A percentile compares a stretch with the other conserved stretches of the same genome.
Evolutionary conservation across 108 stramenopile species (phyloP).

Genomic region (Seminavis robusta): DNA sequence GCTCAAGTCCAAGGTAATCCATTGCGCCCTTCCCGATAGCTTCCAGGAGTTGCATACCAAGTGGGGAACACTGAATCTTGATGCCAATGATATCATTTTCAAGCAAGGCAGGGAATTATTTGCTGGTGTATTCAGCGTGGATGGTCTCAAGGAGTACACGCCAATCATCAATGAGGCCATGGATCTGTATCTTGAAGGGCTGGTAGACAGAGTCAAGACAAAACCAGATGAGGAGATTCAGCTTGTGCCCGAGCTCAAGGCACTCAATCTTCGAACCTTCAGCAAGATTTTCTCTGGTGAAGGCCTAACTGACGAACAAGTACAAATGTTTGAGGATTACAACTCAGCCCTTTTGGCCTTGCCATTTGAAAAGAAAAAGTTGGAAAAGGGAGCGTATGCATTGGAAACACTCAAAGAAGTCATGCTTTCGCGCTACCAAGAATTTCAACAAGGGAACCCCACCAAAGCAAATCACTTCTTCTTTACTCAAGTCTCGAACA

Average conservation of each 20-base stretch:
- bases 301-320: conserved; percentile 15
- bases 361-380: not conserved
- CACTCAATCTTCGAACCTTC: conserved; percentile 17
- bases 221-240: conserved; percentile 5
- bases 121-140: too few relatives aligned
- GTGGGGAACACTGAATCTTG: conserved; percentile 26
- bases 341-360: conserved; percentile 19
- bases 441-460: conserved; percentile 17
- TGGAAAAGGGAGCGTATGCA: conserved; percentile 22
- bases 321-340: conserved; percentile 25
- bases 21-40: conserved; percentile 20
- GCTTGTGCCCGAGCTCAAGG: conserved; percentile 18
- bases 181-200: conserved; percentile 7
- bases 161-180: conserved; percentile 1
- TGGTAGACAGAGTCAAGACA: conserved; percentile 6
- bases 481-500: conserved; percentile 29
- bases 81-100: conserved; percentile 11
- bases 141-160: conserved; percentile 12
- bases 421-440: conserved; percentile 20
- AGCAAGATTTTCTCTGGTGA: conserved; percentile 10
- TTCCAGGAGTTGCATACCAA: conserved; percentile 30
- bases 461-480: conserved; percentile 21
- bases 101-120: conserved; percentile 18
- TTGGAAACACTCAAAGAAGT: conserved; percentile 3
- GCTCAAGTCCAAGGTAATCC: conserved; percentile 11